Conservation (phyloP, 371 early-diverging fungal genomes). For the Apophysomyces variabilis region DNA sequence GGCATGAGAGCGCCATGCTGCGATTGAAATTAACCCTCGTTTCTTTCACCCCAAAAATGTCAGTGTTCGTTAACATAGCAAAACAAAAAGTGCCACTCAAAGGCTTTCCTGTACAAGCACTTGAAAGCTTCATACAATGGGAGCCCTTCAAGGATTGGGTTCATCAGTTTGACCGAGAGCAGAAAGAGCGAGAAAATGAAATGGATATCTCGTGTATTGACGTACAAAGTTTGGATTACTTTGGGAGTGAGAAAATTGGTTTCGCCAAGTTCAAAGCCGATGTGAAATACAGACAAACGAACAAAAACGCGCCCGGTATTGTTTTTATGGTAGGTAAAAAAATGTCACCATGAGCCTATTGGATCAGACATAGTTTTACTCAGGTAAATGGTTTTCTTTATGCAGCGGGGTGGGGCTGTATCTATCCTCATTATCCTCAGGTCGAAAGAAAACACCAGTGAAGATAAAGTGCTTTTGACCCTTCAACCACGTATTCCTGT, state of each 20-base stretch:
- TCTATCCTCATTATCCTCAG: conserved; percentile 71
- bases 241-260: conserved; percentile 67
- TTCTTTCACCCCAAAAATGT: conserved; percentile 15
- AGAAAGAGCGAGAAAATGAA: conserved; percentile 40
- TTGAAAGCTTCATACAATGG: conserved; percentile 53
- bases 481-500: conserved; percentile 80
- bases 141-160: conserved; percentile 72
- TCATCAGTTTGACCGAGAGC: conserved; percentile 47
- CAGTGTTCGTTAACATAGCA: conserved; percentile 32
- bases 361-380: too few species aligned
- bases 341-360: too few species aligned
- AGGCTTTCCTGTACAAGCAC: conserved; percentile 17
- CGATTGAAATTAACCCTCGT: not conserved
- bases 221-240: conserved; percentile 74
- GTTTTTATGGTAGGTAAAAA: conserved; percentile 70
- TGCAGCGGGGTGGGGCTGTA: conserved; percentile 77
- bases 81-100: conserved; percentile 29
- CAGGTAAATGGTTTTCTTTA: not conserved
- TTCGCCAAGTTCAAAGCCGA: conserved; percentile 77
- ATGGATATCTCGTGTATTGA: conserved; percentile 52
- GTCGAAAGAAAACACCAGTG: conserved; percentile 34
- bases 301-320: conserved; percentile 70
- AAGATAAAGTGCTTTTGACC: conserved; percentile 67
- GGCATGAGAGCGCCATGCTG: too few species aligned
- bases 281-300: conserved; percentile 53